Evolutionary conservation across 345 rosid species (phyloP), one percentile per base, ranked within the genome.

Genomic region (Geranium rotundifolium): DNA sequence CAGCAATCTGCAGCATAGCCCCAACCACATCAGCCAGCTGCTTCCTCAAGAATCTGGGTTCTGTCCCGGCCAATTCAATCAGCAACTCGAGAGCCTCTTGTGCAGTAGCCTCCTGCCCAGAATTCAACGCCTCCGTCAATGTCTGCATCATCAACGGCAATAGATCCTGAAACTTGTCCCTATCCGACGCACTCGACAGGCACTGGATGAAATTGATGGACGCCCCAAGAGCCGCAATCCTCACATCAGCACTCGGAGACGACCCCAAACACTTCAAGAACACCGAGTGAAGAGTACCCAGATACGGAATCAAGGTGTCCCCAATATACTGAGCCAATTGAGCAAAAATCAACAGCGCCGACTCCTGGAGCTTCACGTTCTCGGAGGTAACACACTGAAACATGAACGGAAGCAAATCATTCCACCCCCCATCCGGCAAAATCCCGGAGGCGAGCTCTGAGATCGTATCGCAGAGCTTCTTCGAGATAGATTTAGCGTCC

Each of bases 101-200:
- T 0, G 99, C 99, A 0, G 96, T 90, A 2, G 95, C 91, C 71
- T 95, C 99, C 1, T 86, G 88, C 3, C 96, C 99, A 18, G 81
- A 84, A 71, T 95, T 95, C 54, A 95, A 69, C 0, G 99, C 89
- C 75, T 90, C 95, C 7, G 92, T 88, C 88, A 95, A 81, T 23
- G 99, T 90, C 75, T 77, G 73, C 81, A 95, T 85, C 97, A 95
- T 95, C 29, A 90, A 87, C 2, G 99, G 99, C 46, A 90, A 56
- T 69, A 95, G 72, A 71, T 95, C 99, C 77, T 95, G 99, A 69
- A 95, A 95, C 76, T 97, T 78, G 66, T 95, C 99, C 9, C 99
- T 71, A 60, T 95, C 99, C 1, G 89, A 64, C 0, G 95, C 81
- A 59, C 72, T 83, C 2, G 76, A 71, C 59, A 90, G 61, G 64